Evolutionary conservation across 257 asterid genomes (phyloP), one percentile per base, ranked within the genome.

Genomic region (Cruciata laevipes): DNA sequence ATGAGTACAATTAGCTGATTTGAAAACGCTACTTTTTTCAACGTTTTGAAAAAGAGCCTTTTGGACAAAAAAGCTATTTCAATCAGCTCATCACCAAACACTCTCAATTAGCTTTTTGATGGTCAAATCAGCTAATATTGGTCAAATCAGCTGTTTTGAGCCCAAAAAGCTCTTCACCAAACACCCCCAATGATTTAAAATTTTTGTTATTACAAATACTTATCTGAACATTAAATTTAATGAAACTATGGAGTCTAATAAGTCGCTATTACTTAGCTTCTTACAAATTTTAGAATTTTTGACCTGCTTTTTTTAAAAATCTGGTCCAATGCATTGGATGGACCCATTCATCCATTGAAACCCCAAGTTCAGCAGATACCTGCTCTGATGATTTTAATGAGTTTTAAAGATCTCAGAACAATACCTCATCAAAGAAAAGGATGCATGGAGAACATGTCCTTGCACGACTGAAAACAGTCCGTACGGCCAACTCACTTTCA

Each of bases 371-470:
- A 53, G 60, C 27, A 53, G 31, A 7, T 53, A 53, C 27, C 30
- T 6, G 30, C 17, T 24, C 16, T 21, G 31, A 17, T 47, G 55
- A 21, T 56, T 23, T 21, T 7, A 21, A 56, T 40, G 25, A 58
- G 5, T 35, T 25, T 27, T 30, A 33, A 71, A 24, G 61, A 51
- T 62, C 61, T 57, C 55, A 25, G 64, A 57, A 47, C 55, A 47
- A 72, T 62, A 92, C 97, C 97, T 90, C 97, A 72, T 90, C 97
- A 61, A 90, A 90, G 87, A 93, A 93, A 73, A 93, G 81, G 70
- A 93, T 80, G 85, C 99, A 90, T n/a, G 96, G 97, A 33, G 99
- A 72, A 69, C 97, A 90, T 61, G 90, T 84, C 79, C 96, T 88
- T 25, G 99, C 99, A 77, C 99, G 96, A 62, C 80, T 81, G 78